Base-by-base conservation (phyloP, 768 basidiomycete species). In the Leccinellum luteum region DNA sequence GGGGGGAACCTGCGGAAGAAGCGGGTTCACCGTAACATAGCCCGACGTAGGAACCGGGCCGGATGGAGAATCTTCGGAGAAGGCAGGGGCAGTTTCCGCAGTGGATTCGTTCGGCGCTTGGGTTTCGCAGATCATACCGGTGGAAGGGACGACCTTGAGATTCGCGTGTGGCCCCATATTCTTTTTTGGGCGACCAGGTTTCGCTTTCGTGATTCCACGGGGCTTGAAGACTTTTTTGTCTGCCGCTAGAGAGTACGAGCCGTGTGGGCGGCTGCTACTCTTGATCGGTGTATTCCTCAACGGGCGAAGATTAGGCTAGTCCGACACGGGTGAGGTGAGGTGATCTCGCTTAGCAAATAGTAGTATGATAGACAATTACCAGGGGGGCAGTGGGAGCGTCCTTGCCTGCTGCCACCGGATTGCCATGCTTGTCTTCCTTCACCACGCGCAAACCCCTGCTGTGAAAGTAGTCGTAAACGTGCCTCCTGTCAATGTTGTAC, bases 381-480 rank as follows among this genome's bases (percentile, higher is more conserved):
- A 73, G 35, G 10, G 55, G 44, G 14, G 52, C 38, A 41, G 38
- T 55, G 54, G 55, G 53, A 57, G 51, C 17, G 6, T 74, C 70
- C 44, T 58, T 72, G 6, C 6, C 23, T 21, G 49, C 54, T 4
- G 56, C 14, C 51, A 77, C 74, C 50, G 80, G 68, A 66, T 85
- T 84, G 4, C 78, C 78, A 55, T 83, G 80, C 61, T 81, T 84
- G 62, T 85, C 84, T 65, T 86, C 84, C 63, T 84, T 86, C 23
- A 84, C 81, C 27, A 85, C 85, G 28, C 85, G 83, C 59, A 86
- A 65, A 38, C 85, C 81, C 64, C 78, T 75, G 64, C 78, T 79
- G 70, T 89, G 88, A 72, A 87, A 89, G 69, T 89, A 89, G 71
- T 90, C 88, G 66, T 90, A 90, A 60, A 90, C 84, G 63, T 88